Evolutionary conservation across 1,284 basidiomycete genomes (phyloP), one percentile per base, ranked within the genome.

Genomic region (Fistulina hepatica): DNA sequence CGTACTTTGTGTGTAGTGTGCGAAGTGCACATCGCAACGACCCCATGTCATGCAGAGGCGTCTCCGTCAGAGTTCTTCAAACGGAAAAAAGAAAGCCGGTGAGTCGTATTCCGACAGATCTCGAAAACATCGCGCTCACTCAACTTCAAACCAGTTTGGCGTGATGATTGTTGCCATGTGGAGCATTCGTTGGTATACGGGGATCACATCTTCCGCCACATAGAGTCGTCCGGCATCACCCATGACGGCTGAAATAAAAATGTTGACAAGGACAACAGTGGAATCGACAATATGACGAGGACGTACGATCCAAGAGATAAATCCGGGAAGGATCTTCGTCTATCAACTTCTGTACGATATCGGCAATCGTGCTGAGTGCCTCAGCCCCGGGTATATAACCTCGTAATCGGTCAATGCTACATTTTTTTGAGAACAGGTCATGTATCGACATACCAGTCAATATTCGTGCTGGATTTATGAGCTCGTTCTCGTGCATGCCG

Each of bases 141-240:
- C 92, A 39, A 86, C 85, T 64, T 99, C 95, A 48, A 94, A 99
- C 73, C 93, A 95, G 56, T 99, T 99, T 0, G 94, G 94, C 0
- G 94, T 93, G 47, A 97, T 94, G 40, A 97, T 81, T 0, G 85
- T 89, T 2, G 93, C 81, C 16, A 82, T 62, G 12, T 73, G 67
- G 2, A 99, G 67, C 60, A 98, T 74, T 33, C 64, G 58, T 36
- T 79, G 76, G 63, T 99, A 98, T 33, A 92, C 73, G 0, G 92
- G 90, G 38, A 98, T 71, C 5, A 93, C 90, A 46, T 89, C 81
- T 9, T 79, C 66, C 5, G 89, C 75, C 19, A 98, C 93, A 51
- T 98, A 99, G 9, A 95, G 63, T 33, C 65, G 71, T 4, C 89
- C 90, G 10, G 88, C 70, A 56, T 97, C 94, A 10, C 92, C 92